Base-by-base conservation (phyloP, 2,329 filamentous ascomycete genomes). In the Penicillium sp. region DNA sequence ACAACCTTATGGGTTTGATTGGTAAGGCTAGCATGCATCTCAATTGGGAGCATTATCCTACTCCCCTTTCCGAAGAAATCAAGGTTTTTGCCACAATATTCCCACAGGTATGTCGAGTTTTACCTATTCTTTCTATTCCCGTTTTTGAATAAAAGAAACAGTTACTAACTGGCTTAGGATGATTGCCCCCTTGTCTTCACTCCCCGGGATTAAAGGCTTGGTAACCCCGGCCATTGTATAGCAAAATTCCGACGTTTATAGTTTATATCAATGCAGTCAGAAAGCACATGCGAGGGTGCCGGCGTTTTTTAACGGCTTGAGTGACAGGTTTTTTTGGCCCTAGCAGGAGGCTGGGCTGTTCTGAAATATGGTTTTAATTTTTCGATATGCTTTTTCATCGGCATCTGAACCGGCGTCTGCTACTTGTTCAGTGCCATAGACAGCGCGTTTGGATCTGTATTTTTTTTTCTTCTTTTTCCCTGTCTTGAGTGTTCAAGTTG, bases 11-110 rank as follows among this genome's bases (percentile, higher is more conserved):
- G 69, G 84, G 90, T 47, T 89, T 96, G 82, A 83, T 96, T 67
- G 92, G 91, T 70, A 96, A 94, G 82, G 92, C 91, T 8, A 89
- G 90, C 62, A 81, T 96, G 72, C 80, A 86, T 69, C 80, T 97
- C 64, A 86, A 97, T 74, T 97, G 93, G 93, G 83, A 86, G 72
- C 94, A 99, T 74, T 85, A 91, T 71, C 77, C 91, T 18, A 97
- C 94, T 11, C 85, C 89, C 0, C 69, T 80, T 58, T 96, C 90
- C 0, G 94, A 99, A 77, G 87, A 96, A 74, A 97, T 99, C 75
- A 93, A 96, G 79, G 93, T 97, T 64, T 99, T 97, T 77, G 94
- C 94, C 42, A 97, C 91, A 26, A 96, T 99, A 65, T 99, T 99
- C 82, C 94, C 94, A 56, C 88, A 89, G 88, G 92, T 95, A 77